Percentiles rank a stretch among this genome's conserved stretches.
Evolutionary conservation across 1,139 yeast species (phyloP).

Genomic region (Pichia terricola): DNA sequence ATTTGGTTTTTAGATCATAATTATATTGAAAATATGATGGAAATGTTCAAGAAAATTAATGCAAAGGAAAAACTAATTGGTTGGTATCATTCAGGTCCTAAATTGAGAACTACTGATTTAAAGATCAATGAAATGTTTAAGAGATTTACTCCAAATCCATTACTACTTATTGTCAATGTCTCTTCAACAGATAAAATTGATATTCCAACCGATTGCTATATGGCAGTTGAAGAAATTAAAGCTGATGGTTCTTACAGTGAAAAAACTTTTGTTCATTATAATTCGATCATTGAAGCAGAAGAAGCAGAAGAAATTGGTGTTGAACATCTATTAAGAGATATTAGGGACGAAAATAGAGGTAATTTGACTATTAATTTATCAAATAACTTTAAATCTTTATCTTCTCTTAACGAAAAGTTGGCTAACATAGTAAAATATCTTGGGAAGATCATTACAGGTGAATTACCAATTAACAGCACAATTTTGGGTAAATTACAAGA

Average conservation of each 20-base stretch:
- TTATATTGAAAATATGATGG: constrained; percentile 92
- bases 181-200: constrained; percentile 70
- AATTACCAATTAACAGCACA: constrained; percentile 80
- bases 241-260: constrained; percentile 95
- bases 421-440: constrained; percentile 73
- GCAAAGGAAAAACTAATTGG: constrained; percentile 95
- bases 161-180: constrained; percentile 85
- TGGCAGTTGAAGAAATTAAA: constrained; percentile 89
- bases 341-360: constrained; percentile 95
- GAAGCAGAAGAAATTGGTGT: constrained; percentile 99
- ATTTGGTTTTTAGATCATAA: constrained; percentile 98
- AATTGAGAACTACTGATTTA: constrained; percentile 76
- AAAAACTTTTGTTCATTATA: constrained; percentile 86
- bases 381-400: constrained; percentile 77
- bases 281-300: constrained; percentile 90
- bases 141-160: constrained; percentile 73
- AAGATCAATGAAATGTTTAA: constrained; percentile 86
- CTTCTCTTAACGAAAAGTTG: constrained; percentile 76
- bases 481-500: constrained; percentile 91
- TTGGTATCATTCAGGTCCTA: constrained; percentile 98
- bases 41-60: constrained; percentile 94
- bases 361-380: constrained; percentile 79
- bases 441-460: constrained; percentile 59
- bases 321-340: constrained; percentile 88
- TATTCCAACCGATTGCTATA: constrained; percentile 92